Evolutionary conservation across 192 early-diverging fungal species (phyloP), one percentile per base, ranked within the genome.

Genomic region (Coemansia sp.): DNA sequence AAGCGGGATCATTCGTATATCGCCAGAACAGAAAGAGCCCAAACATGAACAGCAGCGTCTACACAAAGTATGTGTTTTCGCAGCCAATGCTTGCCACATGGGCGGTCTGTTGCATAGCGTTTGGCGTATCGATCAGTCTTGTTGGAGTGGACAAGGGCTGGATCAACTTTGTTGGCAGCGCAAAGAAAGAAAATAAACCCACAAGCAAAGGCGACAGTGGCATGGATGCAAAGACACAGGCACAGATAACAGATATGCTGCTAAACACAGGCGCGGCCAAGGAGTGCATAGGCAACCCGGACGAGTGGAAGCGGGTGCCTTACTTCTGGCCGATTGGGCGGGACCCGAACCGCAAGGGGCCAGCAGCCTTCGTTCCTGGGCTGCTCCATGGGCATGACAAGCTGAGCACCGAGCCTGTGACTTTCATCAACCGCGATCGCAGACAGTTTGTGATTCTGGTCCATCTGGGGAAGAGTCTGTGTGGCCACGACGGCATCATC

Each of bases 401-500:
- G 57, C 68, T 81, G 16, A 70, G 61, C 30, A 74, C 68, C 29
- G 78, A 75, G 57, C 81, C 81, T 3, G 40, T 78, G 6, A 58
- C 66, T 40, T 83, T 83, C 65, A 49, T 82, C 59, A 71, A 71
- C 43, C 71, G 72, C 35, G 71, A 82, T 59, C 71, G 80, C 68
- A 70, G 78, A 58, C 61, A 65, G 66, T 77, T 82, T 67, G 68
- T 82, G n/a, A 61, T 72, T 25, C 53, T 93, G 2, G 31, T 86
- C 18, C 92, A 95, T 70, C 58, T 93, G 26, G 93, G 93, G 8
- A 82, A 75, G 12, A 62, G 81, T 0, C 69, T 93, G 21, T 92
- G 89, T 31, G 92, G 93, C 9, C 93, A 95, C 71, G 81, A 86
- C 21, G 86, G 85, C 42, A 92, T 95, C 57, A 81, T 88, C 42